Evolutionary conservation across 2,329 filamentous ascomycete genomes (phyloP).

Genomic region (Pseudogymnoascus sp.): DNA sequence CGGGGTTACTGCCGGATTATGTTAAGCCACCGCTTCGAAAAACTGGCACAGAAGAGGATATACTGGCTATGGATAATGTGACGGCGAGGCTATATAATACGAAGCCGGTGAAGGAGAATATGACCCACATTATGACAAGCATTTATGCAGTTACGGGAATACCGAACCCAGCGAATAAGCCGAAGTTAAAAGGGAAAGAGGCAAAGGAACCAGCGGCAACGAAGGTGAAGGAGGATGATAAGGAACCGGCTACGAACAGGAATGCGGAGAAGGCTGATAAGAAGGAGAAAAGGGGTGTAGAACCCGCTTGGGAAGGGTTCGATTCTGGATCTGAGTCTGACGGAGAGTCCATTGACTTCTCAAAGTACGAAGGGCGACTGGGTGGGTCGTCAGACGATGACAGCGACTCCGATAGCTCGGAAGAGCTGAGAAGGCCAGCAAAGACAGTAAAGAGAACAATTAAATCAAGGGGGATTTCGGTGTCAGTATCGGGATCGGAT

Average conservation of each 20-base stretch:
- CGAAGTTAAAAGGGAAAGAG: background rate
- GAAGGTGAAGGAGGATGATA: background rate
- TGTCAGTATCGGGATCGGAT: conserved; percentile 9
- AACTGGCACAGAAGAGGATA: conserved; percentile 21
- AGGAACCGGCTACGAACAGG: background rate
- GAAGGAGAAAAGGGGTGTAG: conserved; percentile 14
- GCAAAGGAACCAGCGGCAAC: background rate
- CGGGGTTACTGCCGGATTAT: conserved; percentile 34
- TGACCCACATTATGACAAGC: conserved; percentile 30
- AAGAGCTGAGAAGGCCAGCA: conserved; percentile 14
- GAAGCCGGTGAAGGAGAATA: conserved; percentile 40
- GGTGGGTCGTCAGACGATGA: conserved; percentile 27
- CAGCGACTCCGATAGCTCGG: conserved; percentile 18
- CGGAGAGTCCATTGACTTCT: conserved; percentile 16
- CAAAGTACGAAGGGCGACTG: conserved; percentile 23
- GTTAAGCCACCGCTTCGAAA: conserved; percentile 26
- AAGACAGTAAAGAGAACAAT: conserved; percentile 8
- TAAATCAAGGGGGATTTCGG: conserved; percentile 7
- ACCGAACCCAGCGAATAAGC: conserved; percentile 16
- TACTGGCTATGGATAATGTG: conserved; percentile 39
- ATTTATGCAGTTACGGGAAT: conserved; percentile 25
- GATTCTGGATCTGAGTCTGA: conserved; percentile 14
- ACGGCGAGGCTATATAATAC: conserved; percentile 45
- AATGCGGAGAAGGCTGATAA: conserved; percentile 11
- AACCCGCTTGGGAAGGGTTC: conserved; percentile 14